phyloP scores from a whole-genome alignment of 1,139 yeast genomes.

The Suhomyces taliae region DNA sequence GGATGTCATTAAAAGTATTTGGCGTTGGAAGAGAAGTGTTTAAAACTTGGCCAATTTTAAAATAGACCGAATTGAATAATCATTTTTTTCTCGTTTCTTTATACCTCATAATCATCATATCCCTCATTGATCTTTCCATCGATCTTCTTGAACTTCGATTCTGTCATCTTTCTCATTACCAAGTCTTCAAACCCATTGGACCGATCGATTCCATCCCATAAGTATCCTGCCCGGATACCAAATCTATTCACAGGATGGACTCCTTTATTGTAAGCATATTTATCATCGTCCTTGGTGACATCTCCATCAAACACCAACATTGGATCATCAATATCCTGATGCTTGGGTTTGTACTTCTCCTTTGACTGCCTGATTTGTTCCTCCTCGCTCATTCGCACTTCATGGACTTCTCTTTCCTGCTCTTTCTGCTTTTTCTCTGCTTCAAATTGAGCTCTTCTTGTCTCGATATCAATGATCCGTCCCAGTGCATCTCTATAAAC shows the following conservation, averaged over 20 bases:
- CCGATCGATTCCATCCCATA: slow-evolving; percentile 95
- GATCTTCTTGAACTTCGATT: slow-evolving; percentile 34
- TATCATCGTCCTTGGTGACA: background rate
- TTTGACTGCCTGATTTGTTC: slow-evolving; percentile 22
- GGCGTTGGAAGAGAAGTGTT: too few relatives aligned
- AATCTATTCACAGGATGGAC: slow-evolving; percentile 69
- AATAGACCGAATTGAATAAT: too few relatives aligned
- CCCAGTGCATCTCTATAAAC: slow-evolving; percentile 65
- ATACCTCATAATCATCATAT: slow-evolving; percentile 27
- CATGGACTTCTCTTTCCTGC: slow-evolving; percentile 26
- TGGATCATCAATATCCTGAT: slow-evolving; percentile 66
- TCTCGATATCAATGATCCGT: slow-evolving; percentile 43
- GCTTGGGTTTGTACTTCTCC: slow-evolving; percentile 22
- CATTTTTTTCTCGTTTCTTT: too few relatives aligned
- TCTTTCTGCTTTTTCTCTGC: slow-evolving; percentile 27
- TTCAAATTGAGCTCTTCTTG: slow-evolving; percentile 25
- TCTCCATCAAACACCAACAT: slow-evolving; percentile 45
- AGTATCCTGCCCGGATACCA: slow-evolving; percentile 70
- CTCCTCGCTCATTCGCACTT: slow-evolving; percentile 45
- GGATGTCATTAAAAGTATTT: too few relatives aligned
- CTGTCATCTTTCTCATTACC: slow-evolving; percentile 58
- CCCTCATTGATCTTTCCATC: slow-evolving; percentile 21
- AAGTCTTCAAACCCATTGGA: slow-evolving; percentile 84
- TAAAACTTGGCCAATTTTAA: too few relatives aligned
- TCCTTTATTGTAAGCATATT: slow-evolving; percentile 41